phyloP scores from a whole-genome alignment of 1,139 yeast genomes.

The Geotrichum aggregatum region DNA sequence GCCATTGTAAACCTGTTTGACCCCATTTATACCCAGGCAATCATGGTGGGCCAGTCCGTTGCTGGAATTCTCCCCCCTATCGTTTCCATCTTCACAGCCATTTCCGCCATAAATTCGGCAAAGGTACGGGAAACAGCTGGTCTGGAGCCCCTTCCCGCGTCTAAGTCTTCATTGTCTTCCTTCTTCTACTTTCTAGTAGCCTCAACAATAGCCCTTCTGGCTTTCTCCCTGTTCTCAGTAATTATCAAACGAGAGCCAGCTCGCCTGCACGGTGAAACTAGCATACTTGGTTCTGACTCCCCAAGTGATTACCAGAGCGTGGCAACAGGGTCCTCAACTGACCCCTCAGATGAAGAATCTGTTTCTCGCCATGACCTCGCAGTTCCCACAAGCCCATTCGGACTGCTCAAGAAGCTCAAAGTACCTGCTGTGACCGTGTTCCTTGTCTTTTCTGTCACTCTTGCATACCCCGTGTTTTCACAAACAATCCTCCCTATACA shows the following conservation, averaged over 20 bases:
- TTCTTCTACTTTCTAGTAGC: conserved; percentile 70
- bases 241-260: conserved; percentile 15
- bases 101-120: conserved; percentile 41
- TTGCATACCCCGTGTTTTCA: conserved; percentile 89
- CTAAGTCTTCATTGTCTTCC: conserved; percentile 37
- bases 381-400: not conserved
- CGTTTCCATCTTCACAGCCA: conserved; percentile 58
- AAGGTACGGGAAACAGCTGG: conserved; percentile 24
- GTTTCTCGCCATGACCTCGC: conserved; percentile 2
- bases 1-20: conserved; percentile 81
- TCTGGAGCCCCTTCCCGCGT: not conserved
- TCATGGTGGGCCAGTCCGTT: conserved; percentile 91
- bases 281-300: not conserved
- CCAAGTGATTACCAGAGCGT: not conserved
- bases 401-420: conserved; percentile 51
- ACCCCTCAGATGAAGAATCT: conserved; percentile 6
- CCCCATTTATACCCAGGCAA: conserved; percentile 74
- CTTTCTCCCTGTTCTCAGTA: conserved; percentile 37
- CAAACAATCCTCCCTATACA: conserved; percentile 52
- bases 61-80: conserved; percentile 89
- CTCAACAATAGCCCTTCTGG: conserved; percentile 52
- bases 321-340: not conserved
- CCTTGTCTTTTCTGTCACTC: conserved; percentile 67
- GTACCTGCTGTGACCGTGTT: conserved; percentile 67
- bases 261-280: not conserved